Percentiles rank a stretch among this genome's conserved stretches.
These are phyloP conservation scores for Venturia pyrina DNA, from an alignment of 2,329 filamentous ascomycete species.

Conservation along the genomic window DNA sequence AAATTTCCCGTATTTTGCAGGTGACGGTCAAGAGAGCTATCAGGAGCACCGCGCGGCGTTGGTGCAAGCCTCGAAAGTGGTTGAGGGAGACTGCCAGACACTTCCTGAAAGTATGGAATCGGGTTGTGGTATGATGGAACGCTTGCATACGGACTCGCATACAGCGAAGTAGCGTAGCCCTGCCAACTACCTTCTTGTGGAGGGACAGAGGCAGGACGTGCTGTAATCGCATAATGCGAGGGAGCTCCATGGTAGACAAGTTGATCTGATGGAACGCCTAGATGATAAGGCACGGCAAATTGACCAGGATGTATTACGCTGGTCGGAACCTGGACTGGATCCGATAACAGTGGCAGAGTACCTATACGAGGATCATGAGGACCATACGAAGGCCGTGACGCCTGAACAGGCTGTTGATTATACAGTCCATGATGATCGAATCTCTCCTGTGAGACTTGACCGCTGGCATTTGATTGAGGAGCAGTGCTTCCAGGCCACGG, in stretches of 20 bases:
- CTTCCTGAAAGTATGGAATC: background rate
- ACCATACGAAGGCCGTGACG: background rate
- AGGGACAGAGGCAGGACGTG: background rate
- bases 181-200: background rate
- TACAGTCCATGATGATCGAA: background rate
- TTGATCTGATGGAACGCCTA: background rate
- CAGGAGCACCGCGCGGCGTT: background rate
- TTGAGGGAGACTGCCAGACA: background rate
- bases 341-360: background rate
- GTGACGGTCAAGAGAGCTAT: background rate
- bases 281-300: background rate
- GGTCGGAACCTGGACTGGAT: background rate
- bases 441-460: background rate
- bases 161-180: background rate
- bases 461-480: background rate
- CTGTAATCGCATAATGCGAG: background rate
- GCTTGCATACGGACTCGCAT: background rate
- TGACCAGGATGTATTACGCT: background rate
- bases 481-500: background rate
- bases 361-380: background rate
- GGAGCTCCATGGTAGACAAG: background rate
- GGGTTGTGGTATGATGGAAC: background rate
- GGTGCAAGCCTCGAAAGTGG: background rate
- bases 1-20: background rate
- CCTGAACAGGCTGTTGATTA: background rate